Evolutionary conservation across 495 filamentous ascomycete species (phyloP), one percentile per base, ranked within the genome.

Genomic region (Monascus purpureus): DNA sequence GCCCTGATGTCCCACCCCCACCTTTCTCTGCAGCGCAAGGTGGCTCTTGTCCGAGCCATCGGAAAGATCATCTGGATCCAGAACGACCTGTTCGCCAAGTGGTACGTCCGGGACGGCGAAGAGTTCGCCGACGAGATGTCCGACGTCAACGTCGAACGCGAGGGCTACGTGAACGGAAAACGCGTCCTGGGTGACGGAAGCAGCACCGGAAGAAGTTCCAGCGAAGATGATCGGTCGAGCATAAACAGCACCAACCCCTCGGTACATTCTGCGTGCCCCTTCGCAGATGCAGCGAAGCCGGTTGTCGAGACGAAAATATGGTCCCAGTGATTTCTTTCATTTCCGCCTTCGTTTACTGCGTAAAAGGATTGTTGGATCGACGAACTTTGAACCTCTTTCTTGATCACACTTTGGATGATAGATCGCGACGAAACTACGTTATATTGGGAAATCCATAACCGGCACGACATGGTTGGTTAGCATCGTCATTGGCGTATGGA

Each of bases 51-150:
- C 18, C 78, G 73, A 37, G 80, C 80, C 7, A 49, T 72, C 33
- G 59, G 39, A 34, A 76, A 76, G 38, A 53, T 76, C 9, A 59
- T 76, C 35, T 81, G 77, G 77, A 80, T 82, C 43, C 78, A 83
- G 52, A 81, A 82, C 42, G 81, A 87, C 47, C 58, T 87, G 13
- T 81, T 87, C 41, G 74, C 80, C 6, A 77, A 73, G 53, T 81
- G 74, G 70, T 78, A 81, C 37, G 67, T 79, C 3, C 60, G 67
- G 15, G 77, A 85, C 37, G 77, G 77, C 22, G 79, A 80, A 19
- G 77, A 84, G 48, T 82, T 61, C 39, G 68, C 59, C 15, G 72
- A 72, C 2, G 73, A 75, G 22, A 66, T 66, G 33, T 68, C 67
- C n/a, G 53, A 63, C 17, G 48, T 49, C 28, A 59, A 51, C 13